phyloP scores from a whole-genome alignment of 345 rosid genomes.

The Turritis glabra region DNA sequence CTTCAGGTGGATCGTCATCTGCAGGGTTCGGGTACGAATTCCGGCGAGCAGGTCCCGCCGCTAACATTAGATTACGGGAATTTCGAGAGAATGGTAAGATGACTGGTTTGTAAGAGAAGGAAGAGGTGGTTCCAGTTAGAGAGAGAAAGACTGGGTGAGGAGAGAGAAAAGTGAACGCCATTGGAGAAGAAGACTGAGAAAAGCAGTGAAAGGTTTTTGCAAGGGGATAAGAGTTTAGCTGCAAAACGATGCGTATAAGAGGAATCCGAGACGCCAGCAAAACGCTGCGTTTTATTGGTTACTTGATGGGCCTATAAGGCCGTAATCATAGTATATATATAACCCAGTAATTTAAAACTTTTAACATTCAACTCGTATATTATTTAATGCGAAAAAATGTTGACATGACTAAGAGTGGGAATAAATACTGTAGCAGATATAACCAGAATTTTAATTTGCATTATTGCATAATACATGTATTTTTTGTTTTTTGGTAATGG shows the following conservation, averaged over 20 bases:
- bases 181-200: conserved; percentile 25
- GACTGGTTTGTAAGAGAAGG: conserved; percentile 37
- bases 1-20: conserved; percentile 90
- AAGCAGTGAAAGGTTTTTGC: conserved; percentile 36
- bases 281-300: conserved; percentile 3
- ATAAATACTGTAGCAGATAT: no score
- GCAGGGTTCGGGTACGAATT: conserved; percentile 64
- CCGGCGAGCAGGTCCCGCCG: conserved; percentile 49
- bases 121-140: conserved; percentile 32
- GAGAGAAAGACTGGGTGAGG: conserved; percentile 43
- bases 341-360: neutral
- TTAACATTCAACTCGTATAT: neutral
- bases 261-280: neutral
- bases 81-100: conserved; percentile 31
- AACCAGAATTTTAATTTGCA: no score
- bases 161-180: conserved; percentile 46
- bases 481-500: no score
- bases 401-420: no score
- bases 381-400: no score
- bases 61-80: conserved; percentile 1
- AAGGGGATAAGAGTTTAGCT: conserved; percentile 38
- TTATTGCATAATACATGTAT: no score
- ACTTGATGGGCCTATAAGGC: neutral
- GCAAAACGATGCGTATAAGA: conserved; percentile 20
- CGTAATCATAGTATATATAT: neutral